These are phyloP conservation scores for Prunus mongolica DNA, from an alignment of 306 rosid genomes.

Conservation along the genomic window DNA sequence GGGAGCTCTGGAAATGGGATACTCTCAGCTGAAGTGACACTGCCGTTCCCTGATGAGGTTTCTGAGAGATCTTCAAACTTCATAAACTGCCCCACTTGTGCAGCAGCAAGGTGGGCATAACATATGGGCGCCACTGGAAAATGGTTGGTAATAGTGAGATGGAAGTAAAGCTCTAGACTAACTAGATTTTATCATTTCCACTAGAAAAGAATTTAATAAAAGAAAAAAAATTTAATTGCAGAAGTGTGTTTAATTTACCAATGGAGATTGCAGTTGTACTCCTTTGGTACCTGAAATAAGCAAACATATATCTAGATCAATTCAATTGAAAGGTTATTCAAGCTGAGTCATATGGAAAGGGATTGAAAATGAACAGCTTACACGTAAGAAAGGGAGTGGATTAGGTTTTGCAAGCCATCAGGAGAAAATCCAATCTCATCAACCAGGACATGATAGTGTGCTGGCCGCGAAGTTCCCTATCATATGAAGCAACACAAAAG, in stretches of 20 bases:
- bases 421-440: conserved; percentile 93
- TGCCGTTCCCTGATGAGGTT: conserved; percentile 35
- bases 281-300: conserved; percentile 77
- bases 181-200: background rate
- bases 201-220: background rate
- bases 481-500: conserved; percentile 11
- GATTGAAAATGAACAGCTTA: conserved; percentile 37
- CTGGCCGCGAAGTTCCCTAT: conserved; percentile 91
- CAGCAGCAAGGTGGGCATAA: conserved; percentile 89
- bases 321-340: background rate
- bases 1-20: conserved; percentile 66
- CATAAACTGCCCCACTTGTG: conserved; percentile 67
- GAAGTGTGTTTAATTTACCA: conserved; percentile 35
- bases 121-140: conserved; percentile 72
- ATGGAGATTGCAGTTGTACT: conserved; percentile 72
- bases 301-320: background rate
- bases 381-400: conserved; percentile 76
- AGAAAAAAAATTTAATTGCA: background rate
- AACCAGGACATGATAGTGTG: conserved; percentile 76
- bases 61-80: conserved; percentile 60
- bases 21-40: conserved; percentile 23
- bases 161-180: background rate
- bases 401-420: conserved; percentile 72
- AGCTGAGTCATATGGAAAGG: background rate
- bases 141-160: background rate